Percentiles rank a stretch among this genome's conserved stretches.
Conservation (phyloP, 768 basidiomycete genomes). For the Russula sp. region DNA sequence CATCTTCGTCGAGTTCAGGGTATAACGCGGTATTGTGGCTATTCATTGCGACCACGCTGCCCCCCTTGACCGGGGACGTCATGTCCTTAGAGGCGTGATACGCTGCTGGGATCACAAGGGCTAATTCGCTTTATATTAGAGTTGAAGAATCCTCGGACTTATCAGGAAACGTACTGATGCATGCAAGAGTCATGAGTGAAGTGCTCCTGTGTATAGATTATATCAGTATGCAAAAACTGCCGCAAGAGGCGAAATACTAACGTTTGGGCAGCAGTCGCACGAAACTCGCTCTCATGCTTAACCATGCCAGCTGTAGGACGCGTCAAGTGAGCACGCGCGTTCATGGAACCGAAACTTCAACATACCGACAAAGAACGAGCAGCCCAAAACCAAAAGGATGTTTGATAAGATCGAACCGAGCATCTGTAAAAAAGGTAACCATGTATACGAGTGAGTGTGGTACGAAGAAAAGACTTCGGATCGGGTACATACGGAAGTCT, state of each 20-base stretch:
- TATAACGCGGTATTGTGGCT: conserved; percentile 13
- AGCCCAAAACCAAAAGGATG: conserved; percentile 84
- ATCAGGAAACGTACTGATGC: conserved; percentile 59
- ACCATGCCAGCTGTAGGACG: conserved; percentile 57
- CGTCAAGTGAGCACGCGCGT: conserved; percentile 3
- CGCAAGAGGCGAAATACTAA: conserved; percentile 41
- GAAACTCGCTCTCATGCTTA: conserved; percentile 67
- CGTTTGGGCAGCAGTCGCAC: conserved; percentile 85
- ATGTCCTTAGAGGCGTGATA: conserved; percentile 52
- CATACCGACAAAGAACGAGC: conserved; percentile 81
- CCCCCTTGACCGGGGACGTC: neutral
- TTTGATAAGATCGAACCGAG: conserved; percentile 91
- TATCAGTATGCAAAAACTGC: neutral
- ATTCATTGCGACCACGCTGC: conserved; percentile 18
- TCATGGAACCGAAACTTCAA: conserved; percentile 21
- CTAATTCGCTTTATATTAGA: conserved; percentile 35
- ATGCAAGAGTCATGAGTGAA: conserved; percentile 75
- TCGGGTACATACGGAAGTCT: conserved; percentile 65
- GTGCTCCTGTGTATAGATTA: conserved; percentile 13
- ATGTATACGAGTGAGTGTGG: neutral
- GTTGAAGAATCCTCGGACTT: no score
- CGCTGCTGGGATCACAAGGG: conserved; percentile 88
- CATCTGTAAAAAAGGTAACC: conserved; percentile 50
- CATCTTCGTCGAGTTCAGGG: conserved; percentile 32
- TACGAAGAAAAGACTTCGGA: neutral